phyloP scores from a whole-genome alignment of 768 basidiomycete genomes.

The Boletales sp. region DNA sequence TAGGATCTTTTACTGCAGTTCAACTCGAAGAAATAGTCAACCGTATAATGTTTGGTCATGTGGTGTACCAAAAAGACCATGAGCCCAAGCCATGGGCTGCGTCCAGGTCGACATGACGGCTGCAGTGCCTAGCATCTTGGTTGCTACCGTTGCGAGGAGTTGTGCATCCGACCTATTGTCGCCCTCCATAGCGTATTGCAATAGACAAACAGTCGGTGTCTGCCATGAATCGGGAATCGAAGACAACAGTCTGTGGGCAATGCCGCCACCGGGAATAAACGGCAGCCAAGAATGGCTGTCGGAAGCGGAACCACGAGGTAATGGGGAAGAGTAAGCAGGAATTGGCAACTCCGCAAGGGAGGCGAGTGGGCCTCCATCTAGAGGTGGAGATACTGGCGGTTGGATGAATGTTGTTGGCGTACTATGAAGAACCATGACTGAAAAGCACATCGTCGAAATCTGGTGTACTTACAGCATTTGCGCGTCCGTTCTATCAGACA shows the following conservation, averaged over 20 bases:
- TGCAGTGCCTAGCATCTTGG: constrained; percentile 44
- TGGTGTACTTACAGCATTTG: constrained; percentile 65
- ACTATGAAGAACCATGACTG: constrained; percentile 31
- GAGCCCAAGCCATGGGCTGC: constrained; percentile 61
- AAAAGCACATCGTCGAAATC: not conserved
- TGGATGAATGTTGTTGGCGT: constrained; percentile 62
- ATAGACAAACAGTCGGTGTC: constrained; percentile 53
- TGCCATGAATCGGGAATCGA: constrained; percentile 49
- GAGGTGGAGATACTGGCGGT: constrained; percentile 40
- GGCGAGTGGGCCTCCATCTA: constrained; percentile 44
- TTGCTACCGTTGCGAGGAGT: constrained; percentile 52
- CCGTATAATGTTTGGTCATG: constrained; percentile 74
- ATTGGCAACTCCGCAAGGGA: constrained; percentile 46
- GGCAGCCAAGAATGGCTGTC: constrained; percentile 41
- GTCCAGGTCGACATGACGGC: constrained; percentile 40
- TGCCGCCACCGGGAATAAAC: constrained; percentile 77
- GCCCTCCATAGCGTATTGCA: constrained; percentile 79
- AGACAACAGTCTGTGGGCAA: constrained; percentile 62
- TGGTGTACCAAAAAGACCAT: constrained; percentile 63
- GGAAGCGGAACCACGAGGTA: constrained; percentile 31
- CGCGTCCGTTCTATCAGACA: constrained; percentile 65
- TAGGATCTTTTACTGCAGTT: not conserved
- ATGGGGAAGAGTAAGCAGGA: constrained; percentile 51
- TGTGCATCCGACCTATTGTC: constrained; percentile 76
- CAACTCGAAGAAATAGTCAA: constrained; percentile 26